A percentile compares a stretch with the other conserved stretches of the same genome.
Evolutionary conservation across 805 yeast species (phyloP).

Genomic region (Ogataea salicorniae): DNA sequence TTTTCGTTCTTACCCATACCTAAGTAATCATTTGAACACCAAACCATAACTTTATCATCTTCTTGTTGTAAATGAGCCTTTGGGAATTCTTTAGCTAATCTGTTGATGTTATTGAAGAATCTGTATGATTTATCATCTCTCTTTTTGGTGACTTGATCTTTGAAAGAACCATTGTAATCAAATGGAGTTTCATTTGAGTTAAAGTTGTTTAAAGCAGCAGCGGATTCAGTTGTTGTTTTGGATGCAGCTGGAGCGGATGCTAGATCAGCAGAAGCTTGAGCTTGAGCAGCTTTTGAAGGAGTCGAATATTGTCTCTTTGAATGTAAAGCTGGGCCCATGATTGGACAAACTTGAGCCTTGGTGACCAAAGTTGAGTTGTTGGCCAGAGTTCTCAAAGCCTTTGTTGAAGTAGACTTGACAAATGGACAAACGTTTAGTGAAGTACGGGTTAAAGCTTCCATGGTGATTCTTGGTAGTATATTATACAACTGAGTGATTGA

Average conservation of each 20-base stretch:
- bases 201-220: constrained; percentile 26
- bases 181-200: constrained; percentile 49
- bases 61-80: constrained; percentile 76
- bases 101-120: constrained; percentile 93
- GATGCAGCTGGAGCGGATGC: constrained; percentile 31
- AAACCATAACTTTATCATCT: constrained; percentile 86
- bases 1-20: constrained; percentile 85
- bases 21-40: constrained; percentile 98
- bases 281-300: constrained; percentile 40
- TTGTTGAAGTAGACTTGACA: constrained; percentile 51
- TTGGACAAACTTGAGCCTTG: constrained; percentile 80
- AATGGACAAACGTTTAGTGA: constrained; percentile 83
- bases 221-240: constrained; percentile 7
- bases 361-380: constrained; percentile 39
- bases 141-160: constrained; percentile 63
- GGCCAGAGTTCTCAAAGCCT: constrained; percentile 55
- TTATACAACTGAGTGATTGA: neutral
- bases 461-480: constrained; percentile 21
- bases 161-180: constrained; percentile 69
- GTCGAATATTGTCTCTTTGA: constrained; percentile 40
- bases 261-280: constrained; percentile 39
- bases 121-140: constrained; percentile 89
- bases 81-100: constrained; percentile 92
- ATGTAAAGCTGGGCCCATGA: constrained; percentile 74
- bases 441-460: constrained; percentile 78